Percentiles rank a stretch among this genome's conserved stretches.
phyloP scores from a whole-genome alignment of 2,329 filamentous ascomycete species.

The Xylariaceae sp. region DNA sequence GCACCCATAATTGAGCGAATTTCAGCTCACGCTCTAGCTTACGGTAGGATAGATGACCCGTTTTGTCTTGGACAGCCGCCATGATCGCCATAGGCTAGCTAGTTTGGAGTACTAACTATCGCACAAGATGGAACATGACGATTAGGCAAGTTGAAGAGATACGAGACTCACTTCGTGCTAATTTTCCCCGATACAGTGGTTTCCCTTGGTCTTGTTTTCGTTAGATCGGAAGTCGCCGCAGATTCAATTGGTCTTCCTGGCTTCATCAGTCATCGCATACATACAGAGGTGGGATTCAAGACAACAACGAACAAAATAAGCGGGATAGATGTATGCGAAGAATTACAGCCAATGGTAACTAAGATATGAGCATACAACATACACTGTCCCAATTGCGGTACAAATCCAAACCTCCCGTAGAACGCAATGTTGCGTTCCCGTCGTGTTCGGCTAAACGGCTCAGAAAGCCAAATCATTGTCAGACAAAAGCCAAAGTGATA shows the following conservation, averaged over 20 bases:
- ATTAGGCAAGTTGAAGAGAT: background rate
- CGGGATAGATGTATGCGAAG: background rate
- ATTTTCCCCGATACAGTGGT: too few species aligned
- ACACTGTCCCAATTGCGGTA: too few species aligned
- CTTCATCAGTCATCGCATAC: background rate
- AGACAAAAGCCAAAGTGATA: too few species aligned
- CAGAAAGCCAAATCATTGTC: too few species aligned
- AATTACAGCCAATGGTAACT: too few species aligned
- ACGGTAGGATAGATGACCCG: slow-evolving; percentile 9
- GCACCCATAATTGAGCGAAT: background rate
- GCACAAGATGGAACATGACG: background rate
- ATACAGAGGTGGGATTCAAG: background rate
- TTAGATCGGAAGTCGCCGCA: slow-evolving; percentile 12
- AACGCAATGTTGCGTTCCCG: too few species aligned
- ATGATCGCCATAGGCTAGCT: background rate
- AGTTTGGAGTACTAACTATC: slow-evolving; percentile 5
- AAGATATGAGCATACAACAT: too few species aligned
- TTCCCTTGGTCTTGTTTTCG: slow-evolving; percentile 1
- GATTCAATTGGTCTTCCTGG: too few species aligned
- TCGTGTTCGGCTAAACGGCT: too few species aligned
- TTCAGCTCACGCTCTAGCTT: slow-evolving; percentile 1
- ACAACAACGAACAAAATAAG: background rate
- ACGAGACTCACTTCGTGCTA: too few species aligned
- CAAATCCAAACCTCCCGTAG: too few species aligned
- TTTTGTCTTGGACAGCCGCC: background rate